Evolutionary conservation across 1,284 basidiomycete species (phyloP).

Genomic region (Sanghuangporus weigelae): DNA sequence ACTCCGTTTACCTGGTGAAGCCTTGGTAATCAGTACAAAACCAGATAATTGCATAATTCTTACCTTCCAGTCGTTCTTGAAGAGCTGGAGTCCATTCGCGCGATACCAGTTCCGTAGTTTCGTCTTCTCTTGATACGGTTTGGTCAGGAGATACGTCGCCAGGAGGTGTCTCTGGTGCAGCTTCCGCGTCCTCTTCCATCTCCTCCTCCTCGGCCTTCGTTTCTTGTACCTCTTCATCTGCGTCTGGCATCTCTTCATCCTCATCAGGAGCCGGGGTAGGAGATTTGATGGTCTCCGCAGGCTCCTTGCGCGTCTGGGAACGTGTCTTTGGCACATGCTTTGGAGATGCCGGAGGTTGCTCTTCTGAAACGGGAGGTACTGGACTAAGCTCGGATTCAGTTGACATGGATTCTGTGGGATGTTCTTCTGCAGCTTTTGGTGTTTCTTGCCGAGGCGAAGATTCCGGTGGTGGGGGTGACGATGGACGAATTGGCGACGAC

Average conservation of each 20-base stretch:
- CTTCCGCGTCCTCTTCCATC: constrained; percentile 16
- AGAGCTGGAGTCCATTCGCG: constrained; percentile 11
- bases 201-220: constrained; percentile 12
- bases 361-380: constrained; percentile 1
- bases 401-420: background rate
- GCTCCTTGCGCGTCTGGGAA: constrained; percentile 8
- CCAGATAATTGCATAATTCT: background rate
- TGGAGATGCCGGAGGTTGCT: constrained; percentile 1
- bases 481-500: constrained; percentile 1
- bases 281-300: constrained; percentile 21
- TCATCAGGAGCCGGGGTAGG: constrained; percentile 18
- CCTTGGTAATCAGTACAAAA: background rate
- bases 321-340: background rate
- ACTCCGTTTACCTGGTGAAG: constrained; percentile 59
- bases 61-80: constrained; percentile 9
- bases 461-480: background rate
- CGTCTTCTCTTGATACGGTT: constrained; percentile 1
- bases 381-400: background rate
- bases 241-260: background rate
- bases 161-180: constrained; percentile 17
- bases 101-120: background rate
- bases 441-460: background rate
- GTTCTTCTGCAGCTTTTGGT: background rate
- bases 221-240: constrained; percentile 18
- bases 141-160: background rate